phyloP scores from a whole-genome alignment of 805 yeast genomes.

The Metschnikowia amazonensis region DNA sequence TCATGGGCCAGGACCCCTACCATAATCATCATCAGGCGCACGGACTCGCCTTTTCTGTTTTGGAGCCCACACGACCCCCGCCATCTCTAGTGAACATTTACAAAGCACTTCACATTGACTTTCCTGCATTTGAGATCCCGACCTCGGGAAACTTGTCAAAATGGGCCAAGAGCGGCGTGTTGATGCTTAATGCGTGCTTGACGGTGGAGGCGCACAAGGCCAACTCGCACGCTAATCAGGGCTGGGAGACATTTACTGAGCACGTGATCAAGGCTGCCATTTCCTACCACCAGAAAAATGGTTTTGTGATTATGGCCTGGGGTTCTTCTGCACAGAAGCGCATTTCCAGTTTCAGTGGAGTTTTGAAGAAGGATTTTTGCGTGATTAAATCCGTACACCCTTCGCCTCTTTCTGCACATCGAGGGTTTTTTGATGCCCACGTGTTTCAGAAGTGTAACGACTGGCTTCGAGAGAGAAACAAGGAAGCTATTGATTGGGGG shows the following conservation, averaged over 20 bases:
- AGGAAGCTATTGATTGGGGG: constrained; percentile 64
- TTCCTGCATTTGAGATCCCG: constrained; percentile 65
- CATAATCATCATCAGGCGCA: constrained; percentile 93
- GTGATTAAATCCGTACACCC: constrained; percentile 85
- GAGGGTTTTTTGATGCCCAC: constrained; percentile 72
- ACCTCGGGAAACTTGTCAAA: constrained; percentile 55
- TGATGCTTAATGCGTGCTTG: constrained; percentile 79
- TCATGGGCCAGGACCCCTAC: constrained; percentile 96
- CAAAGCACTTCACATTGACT: constrained; percentile 62
- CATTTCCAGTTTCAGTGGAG: constrained; percentile 35
- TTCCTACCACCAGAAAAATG: constrained; percentile 43
- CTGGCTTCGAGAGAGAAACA: constrained; percentile 55
- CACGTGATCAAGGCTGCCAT: constrained; percentile 56
- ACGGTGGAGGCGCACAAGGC: constrained; percentile 94
- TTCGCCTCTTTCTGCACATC: constrained; percentile 84
- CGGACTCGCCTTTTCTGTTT: constrained; percentile 90
- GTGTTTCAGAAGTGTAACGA: constrained; percentile 76
- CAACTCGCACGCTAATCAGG: constrained; percentile 82
- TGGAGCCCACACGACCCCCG: constrained; percentile 71
- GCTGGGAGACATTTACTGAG: constrained; percentile 92
- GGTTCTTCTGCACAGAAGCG: constrained; percentile 71
- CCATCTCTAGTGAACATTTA: constrained; percentile 88
- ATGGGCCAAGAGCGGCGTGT: constrained; percentile 88
- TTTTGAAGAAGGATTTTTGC: constrained; percentile 34
- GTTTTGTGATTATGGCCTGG: constrained; percentile 78